A percentile compares a stretch with the other conserved stretches of the same genome.
phyloP scores from a whole-genome alignment of 495 filamentous ascomycete species.

The Neurospora sublineolata region DNA sequence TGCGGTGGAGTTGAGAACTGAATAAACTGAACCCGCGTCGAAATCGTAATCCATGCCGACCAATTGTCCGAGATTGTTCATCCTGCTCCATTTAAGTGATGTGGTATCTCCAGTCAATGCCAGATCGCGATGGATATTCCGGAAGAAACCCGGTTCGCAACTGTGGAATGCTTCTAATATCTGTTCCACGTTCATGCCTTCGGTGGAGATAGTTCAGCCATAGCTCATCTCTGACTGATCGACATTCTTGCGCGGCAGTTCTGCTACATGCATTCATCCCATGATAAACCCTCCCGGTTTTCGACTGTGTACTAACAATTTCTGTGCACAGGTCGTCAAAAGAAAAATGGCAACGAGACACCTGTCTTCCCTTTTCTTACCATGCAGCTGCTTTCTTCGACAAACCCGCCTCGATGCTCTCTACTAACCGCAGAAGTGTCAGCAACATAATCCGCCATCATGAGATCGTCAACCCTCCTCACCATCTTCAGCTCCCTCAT shows the following conservation, averaged over 20 bases:
- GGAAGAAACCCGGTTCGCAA: not conserved
- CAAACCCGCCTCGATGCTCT: too few relatives aligned
- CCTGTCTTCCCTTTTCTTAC: not conserved
- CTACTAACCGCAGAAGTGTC: not conserved
- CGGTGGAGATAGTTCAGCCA: not conserved
- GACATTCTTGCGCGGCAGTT: not conserved
- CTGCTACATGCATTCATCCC: not conserved
- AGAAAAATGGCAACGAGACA: not conserved
- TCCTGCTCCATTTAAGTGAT: not conserved
- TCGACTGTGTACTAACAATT: not conserved
- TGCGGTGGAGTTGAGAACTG: not conserved
- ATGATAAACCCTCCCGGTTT: not conserved
- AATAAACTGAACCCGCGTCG: not conserved
- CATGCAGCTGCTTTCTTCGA: not conserved
- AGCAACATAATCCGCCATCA: not conserved
- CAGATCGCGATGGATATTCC: not conserved
- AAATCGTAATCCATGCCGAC: not conserved
- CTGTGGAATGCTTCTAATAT: not conserved
- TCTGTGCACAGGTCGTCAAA: not conserved
- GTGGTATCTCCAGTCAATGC: not conserved
- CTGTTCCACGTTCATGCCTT: not conserved
- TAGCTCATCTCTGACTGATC: not conserved
- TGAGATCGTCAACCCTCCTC: not conserved
- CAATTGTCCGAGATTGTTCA: not conserved
- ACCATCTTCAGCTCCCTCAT: not conserved